These are phyloP conservation scores for Fragaria ananassa DNA, from an alignment of 306 rosid genomes.

Conservation along the genomic window DNA sequence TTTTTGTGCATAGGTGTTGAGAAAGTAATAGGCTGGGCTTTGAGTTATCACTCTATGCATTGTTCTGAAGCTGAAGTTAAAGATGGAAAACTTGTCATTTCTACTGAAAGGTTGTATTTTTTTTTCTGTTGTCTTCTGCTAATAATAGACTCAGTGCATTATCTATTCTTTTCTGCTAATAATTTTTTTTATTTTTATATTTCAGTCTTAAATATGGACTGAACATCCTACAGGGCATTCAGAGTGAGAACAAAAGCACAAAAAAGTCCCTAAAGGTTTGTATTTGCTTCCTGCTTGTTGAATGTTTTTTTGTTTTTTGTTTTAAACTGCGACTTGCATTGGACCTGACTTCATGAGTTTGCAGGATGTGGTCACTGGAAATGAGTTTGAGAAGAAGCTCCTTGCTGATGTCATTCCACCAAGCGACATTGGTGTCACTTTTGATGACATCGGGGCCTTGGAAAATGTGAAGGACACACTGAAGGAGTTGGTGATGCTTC, in stretches of 20 bases:
- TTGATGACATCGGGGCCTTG: conserved; percentile 94
- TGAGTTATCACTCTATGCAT: conserved; percentile 73
- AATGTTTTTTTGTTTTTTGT: conserved; percentile 4
- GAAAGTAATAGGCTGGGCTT: conserved; percentile 82
- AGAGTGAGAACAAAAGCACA: conserved; percentile 64
- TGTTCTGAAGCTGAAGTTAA: conserved; percentile 41
- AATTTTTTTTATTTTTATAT: conserved; percentile 21
- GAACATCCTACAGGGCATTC: conserved; percentile 64
- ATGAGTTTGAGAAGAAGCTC: conserved; percentile 89
- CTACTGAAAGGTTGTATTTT: conserved; percentile 60
- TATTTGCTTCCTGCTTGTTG: neutral
- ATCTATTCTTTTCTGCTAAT: conserved; percentile 18
- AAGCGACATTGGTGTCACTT: conserved; percentile 82
- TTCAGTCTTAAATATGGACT: conserved; percentile 77
- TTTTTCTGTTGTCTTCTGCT: neutral
- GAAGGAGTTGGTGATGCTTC: conserved; percentile 98
- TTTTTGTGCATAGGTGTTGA: conserved; percentile 54
- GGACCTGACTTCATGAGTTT: conserved; percentile 10
- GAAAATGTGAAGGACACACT: conserved; percentile 94
- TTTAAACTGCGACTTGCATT: neutral
- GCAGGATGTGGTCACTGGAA: conserved; percentile 93
- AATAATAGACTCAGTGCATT: neutral
- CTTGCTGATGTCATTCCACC: conserved; percentile 94
- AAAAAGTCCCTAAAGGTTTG: conserved; percentile 83
- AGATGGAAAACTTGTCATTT: conserved; percentile 61